A percentile compares a stretch with the other conserved stretches of the same genome.
phyloP scores from a whole-genome alignment of 106 monocot species.

The Iris macrosiphon region DNA sequence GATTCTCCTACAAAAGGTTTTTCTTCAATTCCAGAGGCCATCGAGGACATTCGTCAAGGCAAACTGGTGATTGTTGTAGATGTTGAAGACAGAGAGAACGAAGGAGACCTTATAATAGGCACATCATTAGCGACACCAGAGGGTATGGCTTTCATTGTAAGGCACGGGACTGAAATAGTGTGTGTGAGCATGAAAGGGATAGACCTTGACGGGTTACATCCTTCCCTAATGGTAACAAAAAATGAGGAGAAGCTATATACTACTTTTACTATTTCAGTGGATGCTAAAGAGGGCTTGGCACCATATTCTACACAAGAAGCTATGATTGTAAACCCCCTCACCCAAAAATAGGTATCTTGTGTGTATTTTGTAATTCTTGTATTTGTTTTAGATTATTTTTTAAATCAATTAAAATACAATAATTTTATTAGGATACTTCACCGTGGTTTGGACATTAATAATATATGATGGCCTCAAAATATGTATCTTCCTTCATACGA shows the following conservation, averaged over 20 bases:
- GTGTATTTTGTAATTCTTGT: no score
- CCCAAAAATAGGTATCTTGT: no score
- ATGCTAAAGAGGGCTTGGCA: no score
- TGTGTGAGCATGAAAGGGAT: slow-evolving; percentile 88
- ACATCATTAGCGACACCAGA: slow-evolving; percentile 74
- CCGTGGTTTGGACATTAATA: no score
- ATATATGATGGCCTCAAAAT: no score
- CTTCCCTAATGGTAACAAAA: no score
- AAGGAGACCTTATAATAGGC: slow-evolving; percentile 92
- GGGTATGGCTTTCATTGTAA: slow-evolving; percentile 76
- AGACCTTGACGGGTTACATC: slow-evolving; percentile 67
- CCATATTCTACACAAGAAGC: no score
- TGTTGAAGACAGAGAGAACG: slow-evolving; percentile 85
- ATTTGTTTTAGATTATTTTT: no score
- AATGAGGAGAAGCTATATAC: slow-evolving; percentile 63
- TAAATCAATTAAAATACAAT: no score
- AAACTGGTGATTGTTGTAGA: slow-evolving; percentile 89
- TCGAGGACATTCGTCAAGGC: slow-evolving; percentile 80
- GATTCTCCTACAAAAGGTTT: slow-evolving; percentile 70
- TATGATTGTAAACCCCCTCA: no score
- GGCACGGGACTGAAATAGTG: slow-evolving; percentile 84
- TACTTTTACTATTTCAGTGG: slow-evolving; percentile 80
- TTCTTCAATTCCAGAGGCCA: slow-evolving; percentile 63
- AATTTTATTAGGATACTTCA: no score
- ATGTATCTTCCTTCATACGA: no score